These are phyloP conservation scores for Entomortierella parvispora DNA, from an alignment of 192 early-diverging fungal genomes.

Conservation along the genomic window DNA sequence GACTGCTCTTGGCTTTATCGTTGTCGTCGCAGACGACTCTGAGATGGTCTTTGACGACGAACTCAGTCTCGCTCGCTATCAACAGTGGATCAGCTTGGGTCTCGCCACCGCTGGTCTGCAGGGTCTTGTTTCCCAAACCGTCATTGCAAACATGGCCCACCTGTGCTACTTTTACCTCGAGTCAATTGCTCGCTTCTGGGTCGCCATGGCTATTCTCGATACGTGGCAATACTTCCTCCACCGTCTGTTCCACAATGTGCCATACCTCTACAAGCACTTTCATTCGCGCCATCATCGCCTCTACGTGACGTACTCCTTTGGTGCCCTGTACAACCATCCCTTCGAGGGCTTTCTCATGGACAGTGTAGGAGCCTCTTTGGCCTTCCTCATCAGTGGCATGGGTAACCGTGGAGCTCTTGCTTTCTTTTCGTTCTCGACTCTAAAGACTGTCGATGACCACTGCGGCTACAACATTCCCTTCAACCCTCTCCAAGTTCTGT, in stretches of 20 bases:
- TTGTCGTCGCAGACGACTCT: slow-evolving; percentile 44
- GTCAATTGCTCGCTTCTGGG: slow-evolving; percentile 50
- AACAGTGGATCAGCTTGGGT: slow-evolving; percentile 18
- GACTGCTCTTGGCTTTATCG: slow-evolving; percentile 50
- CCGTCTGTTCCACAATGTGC: slow-evolving; percentile 75
- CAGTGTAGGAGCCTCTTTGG: slow-evolving; percentile 70
- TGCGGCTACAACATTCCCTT: slow-evolving; percentile 83
- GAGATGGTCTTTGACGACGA: slow-evolving; percentile 50
- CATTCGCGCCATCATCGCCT: slow-evolving; percentile 82
- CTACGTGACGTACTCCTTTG: slow-evolving; percentile 82
- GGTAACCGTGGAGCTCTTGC: slow-evolving; percentile 70
- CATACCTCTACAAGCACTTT: slow-evolving; percentile 77
- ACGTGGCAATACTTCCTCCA: slow-evolving; percentile 79
- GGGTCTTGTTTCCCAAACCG: slow-evolving; percentile 12
- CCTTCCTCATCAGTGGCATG: slow-evolving; percentile 73
- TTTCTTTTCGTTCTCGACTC: slow-evolving; percentile 78
- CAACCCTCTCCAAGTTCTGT: slow-evolving; percentile 74
- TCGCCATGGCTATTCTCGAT: slow-evolving; percentile 66
- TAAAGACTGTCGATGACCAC: slow-evolving; percentile 89
- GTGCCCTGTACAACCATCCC: slow-evolving; percentile 86
- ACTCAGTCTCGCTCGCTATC: slow-evolving; percentile 27
- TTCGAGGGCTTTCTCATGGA: slow-evolving; percentile 83
- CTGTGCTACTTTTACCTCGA: slow-evolving; percentile 41
- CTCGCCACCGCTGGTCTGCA: slow-evolving; percentile 25
- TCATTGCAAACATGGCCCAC: slow-evolving; percentile 28